phyloP scores from a whole-genome alignment of 345 rosid genomes.

The Combretum micranthum region DNA sequence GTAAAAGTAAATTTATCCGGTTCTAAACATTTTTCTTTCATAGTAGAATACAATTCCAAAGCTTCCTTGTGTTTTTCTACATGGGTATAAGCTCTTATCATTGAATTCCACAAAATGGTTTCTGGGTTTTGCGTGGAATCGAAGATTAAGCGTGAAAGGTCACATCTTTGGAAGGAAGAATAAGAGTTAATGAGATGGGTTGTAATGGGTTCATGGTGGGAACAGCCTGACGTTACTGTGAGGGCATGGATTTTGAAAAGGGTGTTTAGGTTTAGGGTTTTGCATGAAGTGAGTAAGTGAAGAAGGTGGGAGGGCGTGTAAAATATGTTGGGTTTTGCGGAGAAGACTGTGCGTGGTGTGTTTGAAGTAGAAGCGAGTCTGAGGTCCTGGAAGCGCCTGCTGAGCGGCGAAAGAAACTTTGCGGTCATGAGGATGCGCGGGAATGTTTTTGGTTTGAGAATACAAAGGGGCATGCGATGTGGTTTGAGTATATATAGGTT shows the following conservation, averaged over 20 bases:
- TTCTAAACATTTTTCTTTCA: constrained; percentile 30
- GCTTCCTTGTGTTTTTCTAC: constrained; percentile 30
- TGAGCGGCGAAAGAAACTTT: no score
- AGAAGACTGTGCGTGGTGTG: no score
- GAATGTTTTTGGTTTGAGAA: no score
- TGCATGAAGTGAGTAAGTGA: constrained; percentile 35
- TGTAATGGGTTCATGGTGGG: constrained; percentile 15
- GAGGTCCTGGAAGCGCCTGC: no score
- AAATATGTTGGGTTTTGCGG: no score
- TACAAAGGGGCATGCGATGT: no score
- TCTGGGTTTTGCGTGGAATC: constrained; percentile 34
- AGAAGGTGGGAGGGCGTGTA: neutral
- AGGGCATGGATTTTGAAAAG: constrained; percentile 42
- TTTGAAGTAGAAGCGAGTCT: no score
- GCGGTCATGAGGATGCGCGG: no score
- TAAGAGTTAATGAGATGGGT: constrained; percentile 38
- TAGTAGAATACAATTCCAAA: constrained; percentile 26
- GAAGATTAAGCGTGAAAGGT: constrained; percentile 40
- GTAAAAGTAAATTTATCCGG: constrained; percentile 55
- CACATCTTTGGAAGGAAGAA: constrained; percentile 29
- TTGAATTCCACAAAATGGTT: constrained; percentile 38
- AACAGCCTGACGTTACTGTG: constrained; percentile 33
- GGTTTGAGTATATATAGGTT: no score
- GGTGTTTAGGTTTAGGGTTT: constrained; percentile 18
- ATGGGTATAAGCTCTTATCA: constrained; percentile 43